These are phyloP conservation scores for Kondoa malvinella DNA, from an alignment of 768 basidiomycete species.

Conservation along the genomic window DNA sequence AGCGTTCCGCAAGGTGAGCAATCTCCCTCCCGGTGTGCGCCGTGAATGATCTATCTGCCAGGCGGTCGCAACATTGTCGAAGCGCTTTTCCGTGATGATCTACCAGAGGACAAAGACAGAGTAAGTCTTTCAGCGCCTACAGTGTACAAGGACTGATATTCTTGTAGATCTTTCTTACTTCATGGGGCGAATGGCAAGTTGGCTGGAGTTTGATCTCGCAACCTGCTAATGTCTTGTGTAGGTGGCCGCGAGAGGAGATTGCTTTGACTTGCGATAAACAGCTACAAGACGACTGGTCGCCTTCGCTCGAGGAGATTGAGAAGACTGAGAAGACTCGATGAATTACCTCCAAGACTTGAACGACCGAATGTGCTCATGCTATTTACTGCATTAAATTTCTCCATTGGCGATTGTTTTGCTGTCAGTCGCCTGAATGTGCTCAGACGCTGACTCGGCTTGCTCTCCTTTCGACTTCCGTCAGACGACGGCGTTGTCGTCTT, in stretches of 20 bases:
- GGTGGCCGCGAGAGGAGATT: neutral
- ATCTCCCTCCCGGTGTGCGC: neutral
- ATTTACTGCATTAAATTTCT: too few relatives aligned
- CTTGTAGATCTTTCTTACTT: constrained; percentile 2
- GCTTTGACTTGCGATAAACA: neutral
- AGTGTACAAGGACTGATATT: too few relatives aligned
- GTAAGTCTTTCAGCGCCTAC: too few relatives aligned
- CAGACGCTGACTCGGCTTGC: too few relatives aligned
- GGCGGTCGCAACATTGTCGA: neutral
- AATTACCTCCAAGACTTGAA: neutral
- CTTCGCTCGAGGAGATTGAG: constrained; percentile 2
- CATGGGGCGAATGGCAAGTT: neutral
- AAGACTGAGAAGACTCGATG: neutral
- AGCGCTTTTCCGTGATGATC: neutral
- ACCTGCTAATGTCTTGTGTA: neutral
- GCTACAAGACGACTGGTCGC: constrained; percentile 1
- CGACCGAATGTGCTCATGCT: too few relatives aligned
- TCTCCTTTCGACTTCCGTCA: too few relatives aligned
- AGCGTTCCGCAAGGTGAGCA: neutral
- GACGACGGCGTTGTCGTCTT: too few relatives aligned
- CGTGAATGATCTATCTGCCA: neutral
- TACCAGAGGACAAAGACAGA: neutral
- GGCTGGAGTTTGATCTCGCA: neutral
- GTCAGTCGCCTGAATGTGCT: too few relatives aligned
- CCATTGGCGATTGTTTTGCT: too few relatives aligned